These are phyloP conservation scores for Neofusicoccum cordaticola DNA, from an alignment of 2,329 filamentous ascomycete species.

Conservation along the genomic window DNA sequence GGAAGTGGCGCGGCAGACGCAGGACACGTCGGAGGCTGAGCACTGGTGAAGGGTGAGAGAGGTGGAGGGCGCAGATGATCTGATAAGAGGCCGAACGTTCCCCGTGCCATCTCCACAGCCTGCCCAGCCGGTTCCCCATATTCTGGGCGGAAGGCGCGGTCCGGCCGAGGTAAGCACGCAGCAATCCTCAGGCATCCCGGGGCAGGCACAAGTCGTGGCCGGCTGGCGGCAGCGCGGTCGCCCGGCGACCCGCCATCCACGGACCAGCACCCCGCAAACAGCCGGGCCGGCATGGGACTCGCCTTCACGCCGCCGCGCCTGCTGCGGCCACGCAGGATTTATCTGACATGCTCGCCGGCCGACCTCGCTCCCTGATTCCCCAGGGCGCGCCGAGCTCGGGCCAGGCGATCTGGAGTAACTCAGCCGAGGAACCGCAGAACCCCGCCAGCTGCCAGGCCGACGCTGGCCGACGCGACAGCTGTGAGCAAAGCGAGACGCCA, in stretches of 20 bases:
- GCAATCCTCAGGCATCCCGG: background rate
- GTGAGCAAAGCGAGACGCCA: background rate
- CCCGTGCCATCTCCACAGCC: background rate
- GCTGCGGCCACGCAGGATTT: too few relatives aligned
- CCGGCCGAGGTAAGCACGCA: background rate
- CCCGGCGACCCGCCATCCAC: too few relatives aligned
- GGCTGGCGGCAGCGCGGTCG: too few relatives aligned
- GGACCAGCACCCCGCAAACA: too few relatives aligned
- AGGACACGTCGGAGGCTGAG: background rate
- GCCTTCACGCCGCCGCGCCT: too few relatives aligned
- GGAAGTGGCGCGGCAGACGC: background rate
- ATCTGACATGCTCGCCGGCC: too few relatives aligned
- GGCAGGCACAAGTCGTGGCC: background rate
- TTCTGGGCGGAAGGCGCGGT: background rate
- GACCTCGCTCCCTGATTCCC: background rate
- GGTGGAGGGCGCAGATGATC: background rate
- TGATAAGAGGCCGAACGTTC: background rate
- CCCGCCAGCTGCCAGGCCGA: slow-evolving; percentile 4
- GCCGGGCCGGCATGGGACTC: too few relatives aligned
- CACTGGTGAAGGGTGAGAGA: background rate
- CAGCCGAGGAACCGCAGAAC: background rate
- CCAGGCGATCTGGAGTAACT: background rate
- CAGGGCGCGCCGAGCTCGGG: background rate
- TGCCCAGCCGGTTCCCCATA: background rate
- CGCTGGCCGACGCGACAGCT: background rate